A percentile compares a stretch with the other conserved stretches of the same genome.
Conservation (phyloP, 2,329 filamentous ascomycete genomes). For the Byssoonygena ceratinophila region DNA sequence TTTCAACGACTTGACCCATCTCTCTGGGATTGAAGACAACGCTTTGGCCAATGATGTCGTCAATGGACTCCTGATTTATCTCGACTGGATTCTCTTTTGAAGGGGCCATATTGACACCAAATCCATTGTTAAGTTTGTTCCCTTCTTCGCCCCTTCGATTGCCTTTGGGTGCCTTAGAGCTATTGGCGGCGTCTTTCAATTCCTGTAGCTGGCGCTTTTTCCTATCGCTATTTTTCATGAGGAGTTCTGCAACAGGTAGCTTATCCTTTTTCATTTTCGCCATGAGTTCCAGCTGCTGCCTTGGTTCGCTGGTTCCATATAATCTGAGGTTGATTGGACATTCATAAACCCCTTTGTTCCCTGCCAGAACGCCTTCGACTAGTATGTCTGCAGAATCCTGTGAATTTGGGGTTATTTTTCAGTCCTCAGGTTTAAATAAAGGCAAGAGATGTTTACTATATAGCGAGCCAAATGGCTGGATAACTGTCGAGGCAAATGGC, state of each 20-base stretch:
- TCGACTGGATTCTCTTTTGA: conserved; percentile 14
- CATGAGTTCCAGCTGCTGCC: conserved; percentile 47
- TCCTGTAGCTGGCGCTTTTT: conserved; percentile 45
- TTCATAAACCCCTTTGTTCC: conserved; percentile 55
- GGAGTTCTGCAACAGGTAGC: conserved; percentile 46
- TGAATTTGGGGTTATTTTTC: not conserved
- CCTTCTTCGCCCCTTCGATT: conserved; percentile 16
- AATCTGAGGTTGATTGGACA: conserved; percentile 61
- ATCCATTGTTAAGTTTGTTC: conserved; percentile 21
- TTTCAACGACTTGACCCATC: conserved; percentile 55
- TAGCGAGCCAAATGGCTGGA: conserved; percentile 64
- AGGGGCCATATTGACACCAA: conserved; percentile 31
- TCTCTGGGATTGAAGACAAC: conserved; percentile 57
- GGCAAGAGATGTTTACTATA: conserved; percentile 42
- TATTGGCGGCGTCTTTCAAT: conserved; percentile 33
- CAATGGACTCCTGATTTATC: conserved; percentile 38
- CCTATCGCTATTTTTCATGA: conserved; percentile 46
- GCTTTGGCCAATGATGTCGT: conserved; percentile 56
- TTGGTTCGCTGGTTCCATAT: conserved; percentile 54
- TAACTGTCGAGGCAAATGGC: conserved; percentile 59
- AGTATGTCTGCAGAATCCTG: conserved; percentile 49
- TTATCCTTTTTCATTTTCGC: conserved; percentile 53
- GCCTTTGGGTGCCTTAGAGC: conserved; percentile 20
- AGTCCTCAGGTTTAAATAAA: not conserved
- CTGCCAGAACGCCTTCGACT: conserved; percentile 60